phyloP scores from a whole-genome alignment of 2,329 filamentous ascomycete genomes.

The Myriosclerotinia curreyana region DNA sequence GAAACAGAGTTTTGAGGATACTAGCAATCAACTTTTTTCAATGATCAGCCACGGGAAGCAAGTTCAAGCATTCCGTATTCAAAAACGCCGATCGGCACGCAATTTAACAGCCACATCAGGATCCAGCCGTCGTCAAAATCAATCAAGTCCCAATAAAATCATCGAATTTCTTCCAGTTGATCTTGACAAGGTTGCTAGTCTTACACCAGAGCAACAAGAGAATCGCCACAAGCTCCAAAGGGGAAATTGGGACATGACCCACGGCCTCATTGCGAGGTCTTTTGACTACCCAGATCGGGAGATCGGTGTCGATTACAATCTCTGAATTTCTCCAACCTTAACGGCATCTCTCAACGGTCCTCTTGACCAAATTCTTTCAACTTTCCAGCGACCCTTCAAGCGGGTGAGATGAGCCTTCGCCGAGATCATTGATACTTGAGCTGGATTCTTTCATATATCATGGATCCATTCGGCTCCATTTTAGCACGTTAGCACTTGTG shows the following conservation, averaged over 20 bases:
- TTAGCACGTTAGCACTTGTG: too few relatives aligned
- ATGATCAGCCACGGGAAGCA: neutral
- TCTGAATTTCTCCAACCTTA: neutral
- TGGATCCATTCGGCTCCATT: too few relatives aligned
- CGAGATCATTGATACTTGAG: too few relatives aligned
- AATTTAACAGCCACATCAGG: neutral
- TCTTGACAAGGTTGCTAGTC: neutral
- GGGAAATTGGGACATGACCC: neutral
- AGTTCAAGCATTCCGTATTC: neutral
- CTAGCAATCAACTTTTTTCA: too few relatives aligned
- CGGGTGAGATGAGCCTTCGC: too few relatives aligned
- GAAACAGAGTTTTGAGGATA: too few relatives aligned
- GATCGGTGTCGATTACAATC: neutral
- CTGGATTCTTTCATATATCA: too few relatives aligned
- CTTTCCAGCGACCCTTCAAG: too few relatives aligned
- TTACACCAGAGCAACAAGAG: neutral
- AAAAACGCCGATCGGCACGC: neutral
- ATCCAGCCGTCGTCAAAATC: neutral
- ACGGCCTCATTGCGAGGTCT: neutral
- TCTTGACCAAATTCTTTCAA: neutral
- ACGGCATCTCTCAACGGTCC: rapidly evolving
- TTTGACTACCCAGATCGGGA: neutral
- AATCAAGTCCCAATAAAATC: neutral
- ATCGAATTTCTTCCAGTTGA: neutral
- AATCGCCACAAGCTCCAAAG: neutral